phyloP scores from a whole-genome alignment of 2,329 filamentous ascomycete genomes.

The Talaromyces sp. region DNA sequence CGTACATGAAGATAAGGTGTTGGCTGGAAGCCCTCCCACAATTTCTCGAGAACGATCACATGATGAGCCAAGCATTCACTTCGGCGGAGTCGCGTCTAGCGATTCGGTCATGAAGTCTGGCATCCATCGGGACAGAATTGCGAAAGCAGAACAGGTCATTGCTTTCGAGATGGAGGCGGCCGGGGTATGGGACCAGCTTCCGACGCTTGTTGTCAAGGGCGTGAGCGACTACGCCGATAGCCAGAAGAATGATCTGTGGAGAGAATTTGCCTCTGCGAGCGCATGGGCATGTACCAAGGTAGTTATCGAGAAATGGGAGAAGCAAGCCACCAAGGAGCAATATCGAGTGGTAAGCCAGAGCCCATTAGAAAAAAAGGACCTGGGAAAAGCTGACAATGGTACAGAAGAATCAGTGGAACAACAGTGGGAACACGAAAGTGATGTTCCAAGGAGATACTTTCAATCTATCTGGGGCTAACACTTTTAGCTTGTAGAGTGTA shows the following conservation, averaged over 20 bases:
- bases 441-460: not conserved
- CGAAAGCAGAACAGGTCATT: conserved; percentile 15
- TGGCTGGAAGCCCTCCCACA: conserved; percentile 14
- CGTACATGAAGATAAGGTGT: not conserved
- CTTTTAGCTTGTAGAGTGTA: not conserved
- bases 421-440: not conserved
- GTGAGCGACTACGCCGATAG: conserved; percentile 41
- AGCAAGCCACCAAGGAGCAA: not conserved
- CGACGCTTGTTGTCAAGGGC: conserved; percentile 26
- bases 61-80: conserved; percentile 28
- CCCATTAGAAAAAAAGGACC: not conserved
- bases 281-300: conserved; percentile 4
- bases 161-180: conserved; percentile 26
- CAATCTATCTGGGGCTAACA: not conserved
- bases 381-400: not conserved
- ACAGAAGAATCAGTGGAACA: conserved; percentile 2
- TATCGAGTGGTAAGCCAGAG: not conserved
- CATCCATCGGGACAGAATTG: conserved; percentile 33
- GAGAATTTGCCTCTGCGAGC: conserved; percentile 7
- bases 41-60: conserved; percentile 2
- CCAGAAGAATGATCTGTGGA: conserved; percentile 38
- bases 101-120: conserved; percentile 43
- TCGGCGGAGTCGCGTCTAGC: conserved; percentile 40
- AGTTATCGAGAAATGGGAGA: not conserved
- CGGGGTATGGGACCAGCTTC: conserved; percentile 20